phyloP scores from a whole-genome alignment of 2,329 filamentous ascomycete genomes.

The Aspergillus aculeatinus region DNA sequence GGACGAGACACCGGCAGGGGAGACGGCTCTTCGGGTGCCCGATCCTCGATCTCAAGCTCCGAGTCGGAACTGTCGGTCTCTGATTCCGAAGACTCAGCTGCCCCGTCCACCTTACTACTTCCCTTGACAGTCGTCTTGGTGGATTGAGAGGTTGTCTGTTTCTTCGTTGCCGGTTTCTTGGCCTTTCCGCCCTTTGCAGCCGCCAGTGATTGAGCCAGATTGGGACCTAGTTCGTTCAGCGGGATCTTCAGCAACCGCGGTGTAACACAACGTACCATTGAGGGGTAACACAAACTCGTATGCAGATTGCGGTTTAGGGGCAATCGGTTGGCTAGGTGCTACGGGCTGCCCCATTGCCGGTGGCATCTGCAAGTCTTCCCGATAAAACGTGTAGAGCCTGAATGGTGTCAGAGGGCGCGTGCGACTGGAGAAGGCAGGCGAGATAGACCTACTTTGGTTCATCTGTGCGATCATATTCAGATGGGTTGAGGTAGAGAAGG shows the following conservation, averaged over 20 bases:
- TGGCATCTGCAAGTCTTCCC: constrained; percentile 29
- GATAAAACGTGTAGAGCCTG: constrained; percentile 28
- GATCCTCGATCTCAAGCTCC: constrained; percentile 53
- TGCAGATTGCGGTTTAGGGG: constrained; percentile 3
- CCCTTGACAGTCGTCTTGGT: constrained; percentile 26
- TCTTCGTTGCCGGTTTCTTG: constrained; percentile 24
- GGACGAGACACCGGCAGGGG: constrained; percentile 56
- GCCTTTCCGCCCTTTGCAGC: constrained; percentile 18
- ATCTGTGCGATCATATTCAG: constrained; percentile 27
- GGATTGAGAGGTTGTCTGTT: constrained; percentile 16
- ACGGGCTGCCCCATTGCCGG: constrained; percentile 16
- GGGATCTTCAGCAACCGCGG: neutral
- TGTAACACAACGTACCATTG: constrained; percentile 14
- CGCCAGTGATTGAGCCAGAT: constrained; percentile 4
- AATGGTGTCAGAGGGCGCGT: constrained; percentile 5
- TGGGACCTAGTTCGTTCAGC: constrained; percentile 15
- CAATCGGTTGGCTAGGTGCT: neutral
- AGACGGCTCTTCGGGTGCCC: constrained; percentile 53
- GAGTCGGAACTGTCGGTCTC: constrained; percentile 52
- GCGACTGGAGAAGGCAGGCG: neutral
- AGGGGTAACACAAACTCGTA: constrained; percentile 6
- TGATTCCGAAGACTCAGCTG: constrained; percentile 47
- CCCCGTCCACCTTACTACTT: constrained; percentile 21
- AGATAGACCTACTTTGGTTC: constrained; percentile 28
- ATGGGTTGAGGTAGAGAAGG: constrained; percentile 29